Base-by-base conservation (phyloP, 1,284 basidiomycete species). In the Sparassis latifolia region DNA sequence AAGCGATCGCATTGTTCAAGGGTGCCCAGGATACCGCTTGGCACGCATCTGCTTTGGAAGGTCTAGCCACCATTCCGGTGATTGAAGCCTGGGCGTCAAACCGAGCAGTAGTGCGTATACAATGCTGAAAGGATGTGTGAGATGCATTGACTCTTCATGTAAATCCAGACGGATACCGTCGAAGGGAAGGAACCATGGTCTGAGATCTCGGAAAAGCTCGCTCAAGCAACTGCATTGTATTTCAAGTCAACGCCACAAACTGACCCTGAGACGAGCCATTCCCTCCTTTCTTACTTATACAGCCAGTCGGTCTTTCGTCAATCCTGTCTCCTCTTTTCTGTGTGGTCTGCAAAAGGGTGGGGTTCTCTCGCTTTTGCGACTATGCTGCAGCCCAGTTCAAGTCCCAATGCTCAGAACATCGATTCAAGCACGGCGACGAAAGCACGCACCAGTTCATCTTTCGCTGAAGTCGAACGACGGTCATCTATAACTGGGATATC, bases 341-440 rank as follows among this genome's bases (percentile, higher is more conserved):
- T 91, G 12, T 95, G 91, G 89, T 84, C 85, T 33, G 79, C 86
- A 2, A 91, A 91, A 62, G 92, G 92, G 29, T 93, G 89, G 89
- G 89, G 89, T 5, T 80, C 82, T 0, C 74, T 89, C 32, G 85
- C 91, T 2, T 85, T 92, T 55, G 82, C 82, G 10, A 80, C 80
- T 5, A 81, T 93, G 79, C 65, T 91, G 37, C 80, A 86, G 52
- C 74, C 79, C 44, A 82, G 75, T 33, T 75, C 72, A 44, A 78
- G 69, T 40, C 77, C 73, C n/a, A 75, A 75, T 67, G 67, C 78
- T 55, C 78, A 76, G 28, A 64, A 80, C 50, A 62, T 72, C 44
- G 65, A 67, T 49, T 62, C 70, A 43, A 64, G 70, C 40, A 61
- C 49, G 20, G 52, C 60, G 5, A 38, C 48, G 7, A 50, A 48